Percentiles rank a stretch among this genome's conserved stretches.
Evolutionary conservation across 441 rosid species (phyloP).

Genomic region (Bruguiera hainesii): DNA sequence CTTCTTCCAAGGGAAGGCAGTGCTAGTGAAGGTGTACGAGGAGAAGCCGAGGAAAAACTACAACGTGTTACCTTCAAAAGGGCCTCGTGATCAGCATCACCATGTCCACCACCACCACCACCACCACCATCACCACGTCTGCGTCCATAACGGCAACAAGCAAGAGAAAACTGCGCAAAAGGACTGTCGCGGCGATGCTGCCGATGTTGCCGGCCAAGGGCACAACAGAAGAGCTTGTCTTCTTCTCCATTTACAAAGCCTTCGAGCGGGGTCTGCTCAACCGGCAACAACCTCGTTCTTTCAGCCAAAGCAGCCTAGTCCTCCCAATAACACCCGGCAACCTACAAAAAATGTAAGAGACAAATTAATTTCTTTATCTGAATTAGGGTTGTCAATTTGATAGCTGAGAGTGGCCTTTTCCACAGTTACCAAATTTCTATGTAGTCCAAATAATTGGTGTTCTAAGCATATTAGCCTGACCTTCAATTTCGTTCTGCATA

Average conservation of each 20-base stretch:
- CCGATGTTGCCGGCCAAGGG: slow-evolving; percentile 20
- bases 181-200: neutral
- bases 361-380: too few relatives aligned
- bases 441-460: too few relatives aligned
- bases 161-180: slow-evolving; percentile 7
- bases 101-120: slow-evolving; percentile 16
- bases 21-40: slow-evolving; percentile 29
- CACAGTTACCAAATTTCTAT: too few relatives aligned
- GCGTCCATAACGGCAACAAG: slow-evolving; percentile 5
- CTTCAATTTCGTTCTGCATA: too few relatives aligned
- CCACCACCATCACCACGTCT: slow-evolving; percentile 12
- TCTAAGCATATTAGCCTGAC: too few relatives aligned
- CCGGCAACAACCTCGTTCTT: slow-evolving; percentile 10
- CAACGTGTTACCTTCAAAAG: slow-evolving; percentile 3
- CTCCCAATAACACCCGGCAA: slow-evolving; percentile 16
- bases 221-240: slow-evolving; percentile 38
- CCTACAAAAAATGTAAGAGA: slow-evolving; percentile 17
- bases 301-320: slow-evolving; percentile 17
- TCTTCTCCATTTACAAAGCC: slow-evolving; percentile 35
- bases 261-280: slow-evolving; percentile 28
- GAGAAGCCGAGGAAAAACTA: slow-evolving; percentile 35
- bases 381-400: too few relatives aligned
- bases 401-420: too few relatives aligned
- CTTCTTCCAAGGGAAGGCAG: slow-evolving; percentile 20
- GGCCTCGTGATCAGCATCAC: neutral